phyloP scores from a whole-genome alignment of 805 yeast genomes.

The Zygotorulaspora danielsina region DNA sequence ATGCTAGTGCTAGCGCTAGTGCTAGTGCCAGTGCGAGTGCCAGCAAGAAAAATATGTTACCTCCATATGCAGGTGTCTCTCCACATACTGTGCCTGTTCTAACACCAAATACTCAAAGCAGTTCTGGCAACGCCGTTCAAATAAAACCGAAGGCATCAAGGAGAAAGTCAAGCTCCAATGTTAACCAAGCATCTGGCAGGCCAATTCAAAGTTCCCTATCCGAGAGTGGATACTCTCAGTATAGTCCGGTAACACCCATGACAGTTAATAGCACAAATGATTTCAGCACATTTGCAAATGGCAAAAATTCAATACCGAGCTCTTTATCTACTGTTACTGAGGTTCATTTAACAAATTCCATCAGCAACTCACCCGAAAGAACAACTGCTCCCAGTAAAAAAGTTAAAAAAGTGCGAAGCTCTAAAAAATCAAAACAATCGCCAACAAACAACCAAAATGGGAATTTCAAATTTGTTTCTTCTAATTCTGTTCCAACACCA shows the following conservation, averaged over 20 bases:
- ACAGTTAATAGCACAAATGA: conserved; percentile 10
- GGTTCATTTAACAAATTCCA: background rate
- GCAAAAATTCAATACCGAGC: conserved; percentile 15
- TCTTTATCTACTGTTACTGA: conserved; percentile 20
- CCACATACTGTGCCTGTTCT: conserved; percentile 6
- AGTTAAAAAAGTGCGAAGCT: conserved; percentile 12
- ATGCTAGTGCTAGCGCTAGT: conserved; percentile 1
- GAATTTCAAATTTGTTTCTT: conserved; percentile 8
- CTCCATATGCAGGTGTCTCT: conserved; percentile 9
- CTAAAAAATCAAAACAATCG: conserved; percentile 6
- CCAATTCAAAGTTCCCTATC: conserved; percentile 9
- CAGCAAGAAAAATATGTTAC: conserved; percentile 10
- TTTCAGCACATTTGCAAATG: conserved; percentile 1
- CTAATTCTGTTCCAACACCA: conserved; percentile 14
- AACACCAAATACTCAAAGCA: conserved; percentile 2
- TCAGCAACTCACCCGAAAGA: conserved; percentile 6
- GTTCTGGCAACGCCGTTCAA: conserved; percentile 1
- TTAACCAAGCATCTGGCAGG: conserved; percentile 7
- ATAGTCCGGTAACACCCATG: conserved; percentile 14
- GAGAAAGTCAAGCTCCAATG: conserved; percentile 10
- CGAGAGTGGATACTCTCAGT: conserved; percentile 2
- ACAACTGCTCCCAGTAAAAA: conserved; percentile 1
- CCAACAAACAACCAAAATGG: conserved; percentile 10
- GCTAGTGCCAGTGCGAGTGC: conserved; percentile 24
- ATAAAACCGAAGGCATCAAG: conserved; percentile 6